Evolutionary conservation across 2,329 filamentous ascomycete genomes (phyloP).

Genomic region (Rhynchosporium secalis): DNA sequence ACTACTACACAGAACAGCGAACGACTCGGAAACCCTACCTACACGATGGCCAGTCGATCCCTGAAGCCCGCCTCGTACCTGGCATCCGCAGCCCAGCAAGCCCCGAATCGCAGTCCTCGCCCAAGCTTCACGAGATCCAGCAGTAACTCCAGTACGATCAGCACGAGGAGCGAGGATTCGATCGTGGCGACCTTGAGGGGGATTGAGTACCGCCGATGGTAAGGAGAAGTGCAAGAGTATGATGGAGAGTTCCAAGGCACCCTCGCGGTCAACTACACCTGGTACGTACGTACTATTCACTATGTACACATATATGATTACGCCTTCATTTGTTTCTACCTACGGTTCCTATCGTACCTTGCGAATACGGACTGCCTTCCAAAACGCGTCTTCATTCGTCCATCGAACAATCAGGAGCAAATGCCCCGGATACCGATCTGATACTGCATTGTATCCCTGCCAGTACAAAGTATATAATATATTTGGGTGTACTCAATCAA

Average conservation of each 20-base stretch:
- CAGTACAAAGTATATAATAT: background rate
- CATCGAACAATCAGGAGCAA: slow-evolving; percentile 7
- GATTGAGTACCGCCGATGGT: slow-evolving; percentile 19
- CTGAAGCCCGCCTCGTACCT: slow-evolving; percentile 49
- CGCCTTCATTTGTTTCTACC: background rate
- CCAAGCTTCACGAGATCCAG: slow-evolving; percentile 47
- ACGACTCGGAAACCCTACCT: background rate
- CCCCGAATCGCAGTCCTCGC: slow-evolving; percentile 45
- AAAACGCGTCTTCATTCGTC: slow-evolving; percentile 12
- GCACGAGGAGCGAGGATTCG: slow-evolving; percentile 30
- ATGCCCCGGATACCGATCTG: background rate
- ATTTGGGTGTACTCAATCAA: too few species aligned
- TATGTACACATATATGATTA: background rate
- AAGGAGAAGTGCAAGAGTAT: slow-evolving; percentile 14
- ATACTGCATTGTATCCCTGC: background rate
- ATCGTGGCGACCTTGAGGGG: slow-evolving; percentile 24
- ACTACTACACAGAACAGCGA: background rate
- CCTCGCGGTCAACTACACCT: slow-evolving; percentile 18
- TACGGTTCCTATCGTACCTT: background rate
- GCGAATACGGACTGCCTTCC: background rate
- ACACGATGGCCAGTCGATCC: slow-evolving; percentile 50
- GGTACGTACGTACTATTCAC: slow-evolving; percentile 21
- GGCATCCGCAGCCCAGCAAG: slow-evolving; percentile 27
- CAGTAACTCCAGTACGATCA: slow-evolving; percentile 42
- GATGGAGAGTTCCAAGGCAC: background rate